These are phyloP conservation scores for Cercospora canescens DNA, from an alignment of 2,329 filamentous ascomycete species.

Conservation along the genomic window DNA sequence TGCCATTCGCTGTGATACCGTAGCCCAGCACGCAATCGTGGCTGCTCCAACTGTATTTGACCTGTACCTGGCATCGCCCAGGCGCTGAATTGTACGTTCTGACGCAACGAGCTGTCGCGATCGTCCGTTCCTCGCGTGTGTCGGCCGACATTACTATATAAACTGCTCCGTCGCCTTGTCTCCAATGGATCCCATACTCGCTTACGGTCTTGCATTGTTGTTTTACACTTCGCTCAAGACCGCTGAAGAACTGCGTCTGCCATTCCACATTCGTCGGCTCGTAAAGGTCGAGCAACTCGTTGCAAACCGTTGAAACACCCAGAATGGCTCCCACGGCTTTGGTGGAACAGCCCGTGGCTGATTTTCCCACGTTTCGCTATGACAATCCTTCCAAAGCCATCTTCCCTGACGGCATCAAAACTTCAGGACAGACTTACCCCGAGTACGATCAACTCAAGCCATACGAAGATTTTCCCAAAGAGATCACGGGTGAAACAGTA, in stretches of 20 bases:
- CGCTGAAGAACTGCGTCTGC: slow-evolving; percentile 22
- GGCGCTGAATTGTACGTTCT: slow-evolving; percentile 5
- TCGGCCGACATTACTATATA: slow-evolving; percentile 12
- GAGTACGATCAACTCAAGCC: slow-evolving; percentile 64
- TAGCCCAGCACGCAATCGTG: slow-evolving; percentile 7
- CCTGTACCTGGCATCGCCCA: slow-evolving; percentile 8
- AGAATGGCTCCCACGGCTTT: slow-evolving; percentile 26
- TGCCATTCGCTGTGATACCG: slow-evolving; percentile 10
- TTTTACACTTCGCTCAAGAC: slow-evolving; percentile 18
- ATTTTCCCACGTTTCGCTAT: slow-evolving; percentile 22
- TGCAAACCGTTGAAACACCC: neutral
- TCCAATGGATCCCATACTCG: slow-evolving; percentile 18
- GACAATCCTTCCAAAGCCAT: slow-evolving; percentile 46
- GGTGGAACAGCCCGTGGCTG: slow-evolving; percentile 18
- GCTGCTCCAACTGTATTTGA: slow-evolving; percentile 11
- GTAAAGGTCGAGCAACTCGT: slow-evolving; percentile 40
- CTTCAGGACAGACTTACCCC: slow-evolving; percentile 71
- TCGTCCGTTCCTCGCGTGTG: slow-evolving; percentile 10
- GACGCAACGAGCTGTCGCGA: slow-evolving; percentile 20
- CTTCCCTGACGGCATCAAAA: slow-evolving; percentile 67
- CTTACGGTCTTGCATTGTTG: slow-evolving; percentile 19
- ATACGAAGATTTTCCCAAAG: slow-evolving; percentile 68
- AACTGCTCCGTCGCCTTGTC: slow-evolving; percentile 8
- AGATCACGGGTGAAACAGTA: slow-evolving; percentile 70
- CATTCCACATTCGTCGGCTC: slow-evolving; percentile 31